Base-by-base conservation (phyloP, 495 filamentous ascomycete species). In the Gamarada debralockiae region DNA sequence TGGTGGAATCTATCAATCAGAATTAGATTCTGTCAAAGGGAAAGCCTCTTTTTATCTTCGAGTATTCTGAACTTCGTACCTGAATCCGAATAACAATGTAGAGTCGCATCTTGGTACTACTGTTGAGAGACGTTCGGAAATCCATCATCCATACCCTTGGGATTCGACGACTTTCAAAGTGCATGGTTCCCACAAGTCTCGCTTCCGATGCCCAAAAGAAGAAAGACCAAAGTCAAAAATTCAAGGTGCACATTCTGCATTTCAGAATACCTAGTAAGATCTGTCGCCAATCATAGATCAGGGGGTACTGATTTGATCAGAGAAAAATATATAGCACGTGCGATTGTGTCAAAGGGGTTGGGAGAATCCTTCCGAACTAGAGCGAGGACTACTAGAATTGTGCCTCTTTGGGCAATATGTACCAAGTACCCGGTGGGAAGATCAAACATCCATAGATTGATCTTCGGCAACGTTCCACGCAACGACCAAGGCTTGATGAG, bases 161-260 rank as follows among this genome's bases (percentile, higher is more conserved):
- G 36, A 57, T 43, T 50, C 13, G 20, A 20, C 29, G 46, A 33
- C 15, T 29, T 44, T 29, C 38, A 40, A 24, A 39, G 29, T 21
- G 33, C 27, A 29, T 29, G 27, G 27, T 29, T 29, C 10, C 10
- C 27, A 29, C 27, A 29, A 29, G 27, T 29, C 36, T 58, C 55
- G 55, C 55, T 58, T 58, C 37, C 31, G 41, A 49, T 53, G 20
- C 25, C 55, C 55, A 14, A 29, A 58, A 48, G 15, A 14, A 58
- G 55, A 14, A 56, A 41, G 41, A 34, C 9, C 21, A 10, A 29
- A 29, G 27, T 29, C 5, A n/a, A n/a, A n/a, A n/a, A n/a, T n/a
- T n/a, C n/a, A n/a, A n/a, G n/a, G n/a, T n/a, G n/a, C n/a, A n/a
- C n/a, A n/a, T n/a, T n/a, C n/a, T n/a, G n/a, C n/a, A n/a, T n/a